Percentiles rank a stretch among this genome's conserved stretches.
These are phyloP conservation scores for Cytospora piceicola DNA, from an alignment of 2,329 filamentous ascomycete species.

Conservation along the genomic window DNA sequence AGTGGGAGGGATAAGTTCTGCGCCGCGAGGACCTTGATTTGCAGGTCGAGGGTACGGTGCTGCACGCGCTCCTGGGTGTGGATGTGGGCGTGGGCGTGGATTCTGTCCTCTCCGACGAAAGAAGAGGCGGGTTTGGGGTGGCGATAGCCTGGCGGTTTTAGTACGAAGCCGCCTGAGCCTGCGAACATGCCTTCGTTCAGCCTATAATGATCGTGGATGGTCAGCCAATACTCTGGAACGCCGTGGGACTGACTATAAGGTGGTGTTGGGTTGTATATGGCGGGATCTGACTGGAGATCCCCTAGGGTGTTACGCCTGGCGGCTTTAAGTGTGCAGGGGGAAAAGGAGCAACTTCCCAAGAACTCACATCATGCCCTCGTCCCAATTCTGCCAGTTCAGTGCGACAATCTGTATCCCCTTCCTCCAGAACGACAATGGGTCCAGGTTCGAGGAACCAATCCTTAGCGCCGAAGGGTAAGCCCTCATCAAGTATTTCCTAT, in stretches of 20 bases:
- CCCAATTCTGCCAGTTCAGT: conserved; percentile 90
- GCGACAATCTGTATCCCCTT: conserved; percentile 90
- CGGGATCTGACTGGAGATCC: too few relatives aligned
- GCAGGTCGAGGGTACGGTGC: conserved; percentile 68
- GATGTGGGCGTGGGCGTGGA: conserved; percentile 33
- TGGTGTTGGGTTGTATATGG: neutral
- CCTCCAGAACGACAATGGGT: conserved; percentile 84
- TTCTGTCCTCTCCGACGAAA: neutral
- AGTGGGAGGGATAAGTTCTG: conserved; percentile 73
- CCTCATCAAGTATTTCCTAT: conserved; percentile 80
- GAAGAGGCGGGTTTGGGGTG: neutral
- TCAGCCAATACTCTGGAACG: neutral
- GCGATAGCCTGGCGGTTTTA: conserved; percentile 72
- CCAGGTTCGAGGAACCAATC: conserved; percentile 82
- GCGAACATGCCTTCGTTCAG: conserved; percentile 92
- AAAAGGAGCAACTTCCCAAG: neutral
- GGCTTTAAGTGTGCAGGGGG: neutral
- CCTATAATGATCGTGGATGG: conserved; percentile 3
- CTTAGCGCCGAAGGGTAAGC: conserved; percentile 85
- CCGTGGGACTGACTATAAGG: neutral
- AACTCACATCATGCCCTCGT: conserved; percentile 82
- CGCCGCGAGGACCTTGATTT: conserved; percentile 74
- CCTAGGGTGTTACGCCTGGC: neutral
- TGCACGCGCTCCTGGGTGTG: conserved; percentile 44
- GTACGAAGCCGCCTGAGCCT: conserved; percentile 79